phyloP scores from a whole-genome alignment of 768 basidiomycete species.

The Multifurca ochricompacta region DNA sequence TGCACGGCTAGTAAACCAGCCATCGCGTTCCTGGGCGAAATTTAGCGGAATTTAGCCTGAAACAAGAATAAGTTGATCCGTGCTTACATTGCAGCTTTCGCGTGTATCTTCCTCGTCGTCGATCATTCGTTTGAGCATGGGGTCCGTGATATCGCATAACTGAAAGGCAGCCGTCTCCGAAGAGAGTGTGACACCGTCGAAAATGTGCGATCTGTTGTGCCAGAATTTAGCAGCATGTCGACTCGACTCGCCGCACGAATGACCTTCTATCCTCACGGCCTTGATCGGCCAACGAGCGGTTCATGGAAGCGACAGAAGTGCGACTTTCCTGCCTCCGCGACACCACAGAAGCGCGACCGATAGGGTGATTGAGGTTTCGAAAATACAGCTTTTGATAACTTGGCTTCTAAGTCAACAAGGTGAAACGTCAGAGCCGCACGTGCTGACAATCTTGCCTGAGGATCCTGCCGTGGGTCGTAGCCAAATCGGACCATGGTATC shows the following conservation, averaged over 20 bases:
- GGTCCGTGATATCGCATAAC: slow-evolving; percentile 85
- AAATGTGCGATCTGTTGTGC: slow-evolving; percentile 57
- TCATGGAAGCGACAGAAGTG: slow-evolving; percentile 18
- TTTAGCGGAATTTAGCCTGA: slow-evolving; percentile 1
- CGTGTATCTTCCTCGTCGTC: slow-evolving; percentile 60
- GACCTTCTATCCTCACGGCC: slow-evolving; percentile 21
- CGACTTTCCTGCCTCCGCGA: slow-evolving; percentile 54
- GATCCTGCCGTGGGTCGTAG: slow-evolving; percentile 81
- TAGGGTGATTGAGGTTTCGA: slow-evolving; percentile 78
- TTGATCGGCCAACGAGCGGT: slow-evolving; percentile 32
- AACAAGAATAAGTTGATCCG: not conserved
- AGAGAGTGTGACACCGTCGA: slow-evolving; percentile 74
- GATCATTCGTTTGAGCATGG: slow-evolving; percentile 76
- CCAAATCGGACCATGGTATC: slow-evolving; percentile 81
- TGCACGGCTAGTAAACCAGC: slow-evolving; percentile 76
- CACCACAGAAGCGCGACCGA: slow-evolving; percentile 67
- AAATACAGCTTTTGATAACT: slow-evolving; percentile 89
- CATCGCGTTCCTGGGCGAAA: slow-evolving; percentile 67
- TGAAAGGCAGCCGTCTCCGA: slow-evolving; percentile 92
- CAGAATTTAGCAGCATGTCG: not conserved
- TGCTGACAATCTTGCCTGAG: slow-evolving; percentile 65
- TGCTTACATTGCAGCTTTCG: slow-evolving; percentile 66
- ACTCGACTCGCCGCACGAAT: slow-evolving; percentile 16
- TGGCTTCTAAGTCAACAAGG: not conserved
- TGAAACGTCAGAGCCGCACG: not conserved